Conservation (phyloP, 2,329 filamentous ascomycete species). For the Aspergillus thermomutatus region DNA sequence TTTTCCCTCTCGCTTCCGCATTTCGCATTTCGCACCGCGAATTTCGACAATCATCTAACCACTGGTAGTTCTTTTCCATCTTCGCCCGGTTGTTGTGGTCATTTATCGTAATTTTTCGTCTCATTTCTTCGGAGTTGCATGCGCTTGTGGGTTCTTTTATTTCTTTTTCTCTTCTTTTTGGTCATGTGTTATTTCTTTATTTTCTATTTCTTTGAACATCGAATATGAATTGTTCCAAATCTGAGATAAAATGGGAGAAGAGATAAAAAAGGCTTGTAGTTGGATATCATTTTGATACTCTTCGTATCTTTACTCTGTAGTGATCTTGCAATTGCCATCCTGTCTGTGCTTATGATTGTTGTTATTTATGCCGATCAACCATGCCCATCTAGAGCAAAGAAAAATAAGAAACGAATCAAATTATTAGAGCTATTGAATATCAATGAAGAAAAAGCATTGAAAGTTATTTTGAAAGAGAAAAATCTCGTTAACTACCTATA, state of each 20-base stretch:
- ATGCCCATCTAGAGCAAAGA: not conserved
- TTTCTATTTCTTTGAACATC: slow-evolving; percentile 1
- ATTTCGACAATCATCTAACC: not conserved
- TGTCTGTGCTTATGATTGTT: not conserved
- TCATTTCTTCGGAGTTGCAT: not conserved
- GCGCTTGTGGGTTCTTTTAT: not conserved
- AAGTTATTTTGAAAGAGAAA: not conserved
- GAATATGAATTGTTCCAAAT: not conserved
- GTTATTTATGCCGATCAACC: not conserved
- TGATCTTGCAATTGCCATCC: no score
- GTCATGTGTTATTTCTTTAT: slow-evolving; percentile 1
- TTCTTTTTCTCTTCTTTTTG: not conserved
- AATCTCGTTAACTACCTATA: not conserved
- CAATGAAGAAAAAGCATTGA: no score
- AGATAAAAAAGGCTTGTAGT: not conserved
- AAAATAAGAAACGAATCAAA: not conserved
- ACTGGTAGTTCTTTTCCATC: not conserved
- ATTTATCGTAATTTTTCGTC: not conserved
- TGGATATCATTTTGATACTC: not conserved
- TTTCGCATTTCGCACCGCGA: not conserved
- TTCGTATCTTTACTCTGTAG: no score
- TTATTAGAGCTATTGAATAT: no score
- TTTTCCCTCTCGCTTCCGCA: not conserved
- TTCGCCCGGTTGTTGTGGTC: not conserved
- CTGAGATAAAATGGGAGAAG: no score